Percentiles rank a stretch among this genome's conserved stretches.
phyloP scores from a whole-genome alignment of 2,329 filamentous ascomycete genomes.

The Fragosphaeria purpurea region DNA sequence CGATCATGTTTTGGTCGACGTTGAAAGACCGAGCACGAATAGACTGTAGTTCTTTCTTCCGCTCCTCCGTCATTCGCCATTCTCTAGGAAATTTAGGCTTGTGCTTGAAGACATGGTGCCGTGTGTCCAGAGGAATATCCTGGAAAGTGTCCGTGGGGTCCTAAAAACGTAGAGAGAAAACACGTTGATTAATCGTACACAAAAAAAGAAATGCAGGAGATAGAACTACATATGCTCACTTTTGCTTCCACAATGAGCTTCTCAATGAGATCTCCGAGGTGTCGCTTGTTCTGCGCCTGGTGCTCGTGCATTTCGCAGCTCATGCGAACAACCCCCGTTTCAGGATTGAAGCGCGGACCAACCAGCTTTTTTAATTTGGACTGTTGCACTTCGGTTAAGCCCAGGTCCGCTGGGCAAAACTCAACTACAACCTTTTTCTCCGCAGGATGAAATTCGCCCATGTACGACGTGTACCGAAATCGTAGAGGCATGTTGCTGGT shows the following conservation, averaged over 20 bases:
- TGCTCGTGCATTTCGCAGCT: conserved; percentile 82
- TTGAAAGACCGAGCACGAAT: conserved; percentile 41
- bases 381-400: conserved; percentile 56
- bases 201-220: too few relatives aligned
- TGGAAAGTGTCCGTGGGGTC: conserved; percentile 72
- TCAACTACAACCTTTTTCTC: conserved; percentile 91
- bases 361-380: conserved; percentile 80
- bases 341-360: conserved; percentile 79
- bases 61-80: conserved; percentile 69
- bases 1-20: conserved; percentile 43
- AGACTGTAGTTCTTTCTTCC: conserved; percentile 54
- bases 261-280: conserved; percentile 69
- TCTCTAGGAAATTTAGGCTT: conserved; percentile 65
- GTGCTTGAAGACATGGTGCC: conserved; percentile 65
- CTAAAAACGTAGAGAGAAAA: conserved; percentile 20
- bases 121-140: conserved; percentile 80
- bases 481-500: conserved; percentile 61
- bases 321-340: conserved; percentile 74
- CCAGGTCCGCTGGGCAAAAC: conserved; percentile 66
- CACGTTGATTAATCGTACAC: too few relatives aligned
- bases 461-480: conserved; percentile 94
- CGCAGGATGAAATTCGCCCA: conserved; percentile 87
- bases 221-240: conserved; percentile 24
- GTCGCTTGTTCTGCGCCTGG: conserved; percentile 94
- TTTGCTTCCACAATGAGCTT: conserved; percentile 65